Percentiles rank a stretch among this genome's conserved stretches.
Conservation (phyloP, 768 basidiomycete genomes). For the Lentinus tigrinus region DNA sequence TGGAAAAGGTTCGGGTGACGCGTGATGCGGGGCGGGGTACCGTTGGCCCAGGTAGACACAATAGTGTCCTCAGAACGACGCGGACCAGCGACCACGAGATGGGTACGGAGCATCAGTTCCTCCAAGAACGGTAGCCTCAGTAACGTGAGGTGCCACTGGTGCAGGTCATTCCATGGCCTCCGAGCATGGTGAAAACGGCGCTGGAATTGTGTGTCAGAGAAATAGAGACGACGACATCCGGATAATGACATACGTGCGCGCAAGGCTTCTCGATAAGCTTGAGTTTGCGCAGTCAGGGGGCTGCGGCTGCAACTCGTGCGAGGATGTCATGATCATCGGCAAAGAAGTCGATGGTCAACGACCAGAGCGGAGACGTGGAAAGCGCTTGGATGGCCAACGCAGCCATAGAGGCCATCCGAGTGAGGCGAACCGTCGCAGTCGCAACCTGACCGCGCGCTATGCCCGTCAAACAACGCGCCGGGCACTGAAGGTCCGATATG, state of each 20-base stretch:
- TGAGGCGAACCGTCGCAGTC: not conserved
- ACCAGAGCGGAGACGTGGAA: not conserved
- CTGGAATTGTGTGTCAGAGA: not conserved
- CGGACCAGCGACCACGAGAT: not conserved
- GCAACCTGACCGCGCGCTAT: not conserved
- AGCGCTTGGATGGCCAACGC: not conserved
- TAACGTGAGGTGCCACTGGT: not conserved
- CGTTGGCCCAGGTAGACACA: not conserved
- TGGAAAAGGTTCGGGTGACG: not conserved
- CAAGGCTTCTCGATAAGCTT: slow-evolving; percentile 1
- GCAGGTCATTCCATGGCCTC: not conserved
- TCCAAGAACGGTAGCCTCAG: not conserved
- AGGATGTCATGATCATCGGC: slow-evolving; percentile 2
- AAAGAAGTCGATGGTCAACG: slow-evolving; percentile 3
- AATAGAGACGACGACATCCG: not conserved
- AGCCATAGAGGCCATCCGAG: not conserved
- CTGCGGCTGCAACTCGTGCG: not conserved
- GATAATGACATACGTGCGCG: not conserved
- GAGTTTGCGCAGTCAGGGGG: slow-evolving; percentile 1
- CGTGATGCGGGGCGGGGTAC: not conserved
- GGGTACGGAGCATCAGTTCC: not conserved
- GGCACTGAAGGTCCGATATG: not conserved
- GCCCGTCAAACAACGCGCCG: not conserved
- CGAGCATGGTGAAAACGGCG: not conserved
- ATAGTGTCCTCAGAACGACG: not conserved